Base-by-base conservation (phyloP, 2,329 filamentous ascomycete species). In the Apiospora kogelbergensis region DNA sequence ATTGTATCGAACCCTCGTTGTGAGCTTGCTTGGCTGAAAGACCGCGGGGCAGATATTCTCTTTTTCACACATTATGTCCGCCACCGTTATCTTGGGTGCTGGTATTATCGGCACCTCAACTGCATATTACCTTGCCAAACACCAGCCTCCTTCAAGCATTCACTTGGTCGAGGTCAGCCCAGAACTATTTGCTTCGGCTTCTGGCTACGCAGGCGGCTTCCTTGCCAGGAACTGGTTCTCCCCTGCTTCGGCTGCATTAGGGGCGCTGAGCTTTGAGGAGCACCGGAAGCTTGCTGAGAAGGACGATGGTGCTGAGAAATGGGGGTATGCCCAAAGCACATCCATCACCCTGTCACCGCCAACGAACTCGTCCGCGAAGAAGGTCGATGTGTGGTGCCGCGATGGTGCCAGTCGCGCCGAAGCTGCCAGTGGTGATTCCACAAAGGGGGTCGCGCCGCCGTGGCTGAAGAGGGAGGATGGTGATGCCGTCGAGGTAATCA, bases 201-300 rank as follows among this genome's bases (percentile, higher is more conserved):
- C 91, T 2, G 92, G 93, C 1, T 90, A 88, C 72, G 91, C 92
- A 0, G 93, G 86, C 22, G 92, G 93, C 0, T 95, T 95, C 75
- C 76, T 95, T 10, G 92, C 92, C 0, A 84, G 83, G 42, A 90
- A 95, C 77, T 95, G 92, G 91, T 93, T 92, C 74, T 83, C 84
- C 0, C 81, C 87, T 0, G 81, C 84, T 1, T 81, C 88, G 6
- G 83, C 87, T 0, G 81, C 84, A 0, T 83, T 95, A 0, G 92
- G 89, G 9, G 84, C 84, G 0, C 82, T 95, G 15, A 93, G 90
- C 48, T 95, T 92, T 75, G 84, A 85, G 5, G 84, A 94, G 67
- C 93, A 95, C 78, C 83, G 83, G 71, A 80, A 85, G 57, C 84
- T 95, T 15, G 91, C 92, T 0, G 84, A 86, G 40, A 76, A 85